Conservation (phyloP, 441 rosid genomes). For the Erysimum cheiri region DNA sequence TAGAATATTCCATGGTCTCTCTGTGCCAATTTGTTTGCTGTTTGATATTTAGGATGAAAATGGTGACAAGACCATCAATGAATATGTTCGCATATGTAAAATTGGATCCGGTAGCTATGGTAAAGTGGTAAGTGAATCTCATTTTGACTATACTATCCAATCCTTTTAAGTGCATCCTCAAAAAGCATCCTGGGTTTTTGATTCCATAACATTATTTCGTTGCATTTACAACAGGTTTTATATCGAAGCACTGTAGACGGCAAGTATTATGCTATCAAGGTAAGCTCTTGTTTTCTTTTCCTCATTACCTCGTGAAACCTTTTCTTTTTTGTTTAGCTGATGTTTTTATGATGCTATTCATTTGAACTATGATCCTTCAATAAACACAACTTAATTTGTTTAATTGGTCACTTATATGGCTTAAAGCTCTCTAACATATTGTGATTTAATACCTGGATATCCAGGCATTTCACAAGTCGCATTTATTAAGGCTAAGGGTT, state of each 20-base stretch:
- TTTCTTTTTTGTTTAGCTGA: neutral
- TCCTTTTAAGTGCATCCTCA: neutral
- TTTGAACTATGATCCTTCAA: neutral
- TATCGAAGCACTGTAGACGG: slow-evolving; percentile 81
- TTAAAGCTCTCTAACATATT: slow-evolving; percentile 25
- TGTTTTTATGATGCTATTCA: slow-evolving; percentile 3
- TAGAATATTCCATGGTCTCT: slow-evolving; percentile 1
- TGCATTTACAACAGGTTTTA: slow-evolving; percentile 62
- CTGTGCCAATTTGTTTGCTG: slow-evolving; percentile 2
- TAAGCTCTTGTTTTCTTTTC: slow-evolving; percentile 38
- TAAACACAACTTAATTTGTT: slow-evolving; percentile 12
- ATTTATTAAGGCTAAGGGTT: slow-evolving; percentile 78
- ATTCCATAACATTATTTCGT: slow-evolving; percentile 22
- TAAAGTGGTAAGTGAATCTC: slow-evolving; percentile 79
- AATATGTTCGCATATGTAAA: slow-evolving; percentile 77
- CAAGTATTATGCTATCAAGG: slow-evolving; percentile 91
- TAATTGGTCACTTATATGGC: slow-evolving; percentile 10
- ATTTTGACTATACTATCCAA: slow-evolving; percentile 10
- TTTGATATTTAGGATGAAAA: slow-evolving; percentile 75
- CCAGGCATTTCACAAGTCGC: slow-evolving; percentile 94
- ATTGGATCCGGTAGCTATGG: slow-evolving; percentile 99
- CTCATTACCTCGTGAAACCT: neutral
- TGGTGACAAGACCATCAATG: slow-evolving; percentile 88
- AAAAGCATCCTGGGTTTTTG: neutral
- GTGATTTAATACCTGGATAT: slow-evolving; percentile 32